Evolutionary conservation across 768 basidiomycete species (phyloP).

Genomic region (Xerocomus potaroensis): DNA sequence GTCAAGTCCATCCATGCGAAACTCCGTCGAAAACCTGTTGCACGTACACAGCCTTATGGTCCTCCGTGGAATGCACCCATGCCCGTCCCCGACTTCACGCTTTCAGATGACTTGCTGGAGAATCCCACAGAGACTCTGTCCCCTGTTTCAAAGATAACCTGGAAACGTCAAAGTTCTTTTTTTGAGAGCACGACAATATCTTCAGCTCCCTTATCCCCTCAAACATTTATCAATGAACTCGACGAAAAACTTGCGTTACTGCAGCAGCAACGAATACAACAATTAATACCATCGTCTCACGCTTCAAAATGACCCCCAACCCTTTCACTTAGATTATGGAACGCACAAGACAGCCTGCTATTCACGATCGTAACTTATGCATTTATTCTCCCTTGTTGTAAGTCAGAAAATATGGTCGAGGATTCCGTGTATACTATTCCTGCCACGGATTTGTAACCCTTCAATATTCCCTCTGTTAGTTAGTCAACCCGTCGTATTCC

Average conservation of each 20-base stretch:
- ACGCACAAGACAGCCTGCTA: not conserved
- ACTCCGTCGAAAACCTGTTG: slow-evolving; percentile 22
- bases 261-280: slow-evolving; percentile 9
- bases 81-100: slow-evolving; percentile 13
- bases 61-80: slow-evolving; percentile 34
- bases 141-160: not conserved
- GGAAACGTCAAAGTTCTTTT: not conserved
- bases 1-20: slow-evolving; percentile 14
- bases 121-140: not conserved
- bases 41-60: slow-evolving; percentile 37
- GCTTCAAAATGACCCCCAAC: not conserved
- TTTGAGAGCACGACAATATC: not conserved
- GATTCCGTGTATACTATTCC: slow-evolving; percentile 3
- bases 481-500: slow-evolving; percentile 33
- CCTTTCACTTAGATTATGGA: not conserved
- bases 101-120: not conserved
- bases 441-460: slow-evolving; percentile 15
- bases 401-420: not conserved
- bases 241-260: slow-evolving; percentile 20
- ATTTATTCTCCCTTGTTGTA: not conserved
- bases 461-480: not conserved
- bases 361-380: not conserved
- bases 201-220: slow-evolving; percentile 12
- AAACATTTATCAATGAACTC: slow-evolving; percentile 15
- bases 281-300: slow-evolving; percentile 1